Evolutionary conservation across 805 yeast species (phyloP), one percentile per base, ranked within the genome.

Genomic region (Candida sphagnicola): DNA sequence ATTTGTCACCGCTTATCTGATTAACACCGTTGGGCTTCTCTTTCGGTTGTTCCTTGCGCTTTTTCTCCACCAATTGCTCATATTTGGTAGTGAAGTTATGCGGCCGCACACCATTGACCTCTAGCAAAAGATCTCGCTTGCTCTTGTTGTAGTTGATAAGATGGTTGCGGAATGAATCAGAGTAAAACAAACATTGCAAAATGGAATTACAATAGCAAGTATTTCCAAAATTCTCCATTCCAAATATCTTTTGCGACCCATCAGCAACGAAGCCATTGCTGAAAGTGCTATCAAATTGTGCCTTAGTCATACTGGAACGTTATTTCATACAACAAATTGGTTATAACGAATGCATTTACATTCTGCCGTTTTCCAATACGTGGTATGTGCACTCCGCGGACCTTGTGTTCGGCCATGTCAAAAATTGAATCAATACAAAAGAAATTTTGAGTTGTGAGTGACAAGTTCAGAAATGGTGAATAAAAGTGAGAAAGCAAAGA

Each of bases 131-230:
- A 11, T 62, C 67, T 44, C 65, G 74, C 4, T 53, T 48, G 2
- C 54, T 46, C 5, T 35, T 34, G 23, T 59, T 60, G 45, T 68
- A 66, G n/a, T 47, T 40, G 8, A 63, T 42, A 18, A 68, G 45
- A 16, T 50, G 46, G 12, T 43, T 39, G 28, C 97, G 74, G 52
- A 93, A 88, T 19, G 73, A 74, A 18, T 75, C 72, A 3, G 91
- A 74, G 62, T 85, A 82, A 66, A 77, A 91, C 8, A 91, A 72
- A 48, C 95, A 87, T 58, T 93, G 99, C 17, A 93, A 64, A 21
- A 93, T 85, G 8, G 96, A 87, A 51, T 93, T 93, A 61, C 95
- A 86, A 65, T 91, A 91, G 64, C 98, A 93, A 0, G 97, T 89
- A 57, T 89, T 83, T 2, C 95, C 95, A 51, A 84, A 85, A 54